These are phyloP conservation scores for Tricholoma sp. DNA, from an alignment of 768 basidiomycete genomes.

Conservation along the genomic window DNA sequence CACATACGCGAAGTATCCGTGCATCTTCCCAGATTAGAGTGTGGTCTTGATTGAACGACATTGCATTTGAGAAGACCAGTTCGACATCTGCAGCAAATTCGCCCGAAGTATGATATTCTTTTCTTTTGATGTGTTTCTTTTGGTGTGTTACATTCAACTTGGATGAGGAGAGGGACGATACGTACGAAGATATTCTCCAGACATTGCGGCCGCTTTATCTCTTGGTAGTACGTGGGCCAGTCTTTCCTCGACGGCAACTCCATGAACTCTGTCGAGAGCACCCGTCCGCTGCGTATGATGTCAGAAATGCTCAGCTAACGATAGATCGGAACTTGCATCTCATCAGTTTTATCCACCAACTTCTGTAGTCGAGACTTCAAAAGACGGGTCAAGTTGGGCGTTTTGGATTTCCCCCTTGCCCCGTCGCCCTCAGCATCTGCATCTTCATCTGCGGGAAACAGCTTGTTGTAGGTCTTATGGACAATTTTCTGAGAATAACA, in stretches of 20 bases:
- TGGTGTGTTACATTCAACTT: conserved; percentile 3
- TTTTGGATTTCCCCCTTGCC: conserved; percentile 47
- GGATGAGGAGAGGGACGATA: conserved; percentile 6
- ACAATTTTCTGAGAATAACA: conserved; percentile 38
- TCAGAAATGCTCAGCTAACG: background rate
- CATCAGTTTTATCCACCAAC: conserved; percentile 66
- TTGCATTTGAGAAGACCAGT: conserved; percentile 85
- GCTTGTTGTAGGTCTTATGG: conserved; percentile 42
- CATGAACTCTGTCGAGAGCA: conserved; percentile 74
- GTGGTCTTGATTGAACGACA: conserved; percentile 84
- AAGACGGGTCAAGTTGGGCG: conserved; percentile 58
- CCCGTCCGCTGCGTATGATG: conserved; percentile 49
- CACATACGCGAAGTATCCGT: conserved; percentile 52
- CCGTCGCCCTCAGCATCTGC: conserved; percentile 32
- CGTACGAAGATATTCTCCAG: conserved; percentile 73
- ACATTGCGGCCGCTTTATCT: conserved; percentile 75
- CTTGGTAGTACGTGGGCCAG: conserved; percentile 76
- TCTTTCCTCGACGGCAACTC: conserved; percentile 75
- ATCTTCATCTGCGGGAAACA: conserved; percentile 37
- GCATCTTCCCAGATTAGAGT: conserved; percentile 83
- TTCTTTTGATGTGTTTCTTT: conserved; percentile 77
- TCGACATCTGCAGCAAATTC: conserved; percentile 87
- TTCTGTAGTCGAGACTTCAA: conserved; percentile 70
- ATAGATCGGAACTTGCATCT: conserved; percentile 43
- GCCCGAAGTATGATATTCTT: conserved; percentile 62